Base-by-base conservation (phyloP, 805 yeast species). In the Kazachstania kunashirensis region DNA sequence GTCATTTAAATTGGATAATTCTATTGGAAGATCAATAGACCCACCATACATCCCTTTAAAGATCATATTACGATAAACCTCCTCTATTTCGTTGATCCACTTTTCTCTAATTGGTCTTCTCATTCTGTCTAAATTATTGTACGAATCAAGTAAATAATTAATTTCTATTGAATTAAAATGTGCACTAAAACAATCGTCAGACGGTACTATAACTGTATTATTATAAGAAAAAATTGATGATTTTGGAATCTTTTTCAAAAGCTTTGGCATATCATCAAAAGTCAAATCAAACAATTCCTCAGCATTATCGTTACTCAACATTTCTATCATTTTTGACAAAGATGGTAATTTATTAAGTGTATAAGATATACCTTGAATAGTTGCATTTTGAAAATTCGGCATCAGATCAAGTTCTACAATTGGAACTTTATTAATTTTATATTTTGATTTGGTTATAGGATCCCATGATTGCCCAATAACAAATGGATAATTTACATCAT, bases 371-470 rank as follows among this genome's bases (percentile, higher is more conserved):
- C 82, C 85, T 40, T 81, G 84, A 10, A 84, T 73, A 20, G 71
- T 72, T 0, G 88, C 73, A 46, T 75, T 67, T 47, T 78, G 83
- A 31, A 75, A 71, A 35, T 67, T 66, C 2, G 92, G 84, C 35
- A 55, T 59, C 18, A 75, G 53, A 49, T 81, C 79, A 1, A 67
- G 57, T 17, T 75, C 80, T 1, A 79, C 66, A 4, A 81, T 72
- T n/a, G 41, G 36, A 3, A 50, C 41, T 10, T 38, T 38, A 37
- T 54, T 49, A 7, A 50, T 39, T 5, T 41, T 36, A 14, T 33
- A 36, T 15, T 25, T 6, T 17, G 34, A 6, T 20, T 36, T 13
- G 12, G 39, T 24, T 5, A 30, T 13, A 10, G 13, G 13, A 31
- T 35, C 30, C 36, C 29, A 29, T 11, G 2, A 58, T 46, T 6